Evolutionary conservation across 2,329 filamentous ascomycete genomes (phyloP).

Genomic region (Scedosporium boydii): DNA sequence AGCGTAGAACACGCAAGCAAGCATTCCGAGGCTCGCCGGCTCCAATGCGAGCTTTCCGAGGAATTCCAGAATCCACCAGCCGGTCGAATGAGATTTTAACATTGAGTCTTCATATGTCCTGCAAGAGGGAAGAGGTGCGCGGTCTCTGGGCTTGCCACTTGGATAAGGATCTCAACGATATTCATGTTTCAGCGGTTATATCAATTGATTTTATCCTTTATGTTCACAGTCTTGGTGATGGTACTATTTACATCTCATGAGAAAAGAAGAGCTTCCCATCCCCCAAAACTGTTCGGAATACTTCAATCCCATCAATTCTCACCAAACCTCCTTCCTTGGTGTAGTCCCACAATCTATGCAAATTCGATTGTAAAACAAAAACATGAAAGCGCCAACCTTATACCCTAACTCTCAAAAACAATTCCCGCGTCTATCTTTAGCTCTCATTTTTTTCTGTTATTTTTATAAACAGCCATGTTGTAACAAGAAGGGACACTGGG

Average conservation of each 20-base stretch:
- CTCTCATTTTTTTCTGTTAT: not conserved
- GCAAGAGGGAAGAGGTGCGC: no score
- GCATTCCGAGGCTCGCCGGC: no score
- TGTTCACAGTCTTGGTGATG: constrained; percentile 1
- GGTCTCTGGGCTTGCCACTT: no score
- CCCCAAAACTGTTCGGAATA: not conserved
- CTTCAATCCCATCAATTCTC: not conserved
- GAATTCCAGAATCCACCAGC: no score
- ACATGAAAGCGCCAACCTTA: not conserved
- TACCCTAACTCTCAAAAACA: not conserved
- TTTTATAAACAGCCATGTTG: not conserved
- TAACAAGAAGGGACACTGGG: not conserved
- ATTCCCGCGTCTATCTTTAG: not conserved
- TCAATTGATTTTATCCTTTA: not conserved
- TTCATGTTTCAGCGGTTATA: not conserved
- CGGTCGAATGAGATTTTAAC: no score
- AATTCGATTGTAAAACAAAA: not conserved
- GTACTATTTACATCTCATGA: constrained; percentile 2
- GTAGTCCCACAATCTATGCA: not conserved
- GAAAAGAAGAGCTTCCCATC: constrained; percentile 2
- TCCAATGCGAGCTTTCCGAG: no score
- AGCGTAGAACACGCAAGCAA: no score
- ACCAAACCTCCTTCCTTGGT: not conserved
- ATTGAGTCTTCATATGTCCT: no score
- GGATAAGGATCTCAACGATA: no score